Percentiles rank a stretch among this genome's conserved stretches.
Conservation (phyloP, 257 asterid species). For the Avicennia marina region DNA sequence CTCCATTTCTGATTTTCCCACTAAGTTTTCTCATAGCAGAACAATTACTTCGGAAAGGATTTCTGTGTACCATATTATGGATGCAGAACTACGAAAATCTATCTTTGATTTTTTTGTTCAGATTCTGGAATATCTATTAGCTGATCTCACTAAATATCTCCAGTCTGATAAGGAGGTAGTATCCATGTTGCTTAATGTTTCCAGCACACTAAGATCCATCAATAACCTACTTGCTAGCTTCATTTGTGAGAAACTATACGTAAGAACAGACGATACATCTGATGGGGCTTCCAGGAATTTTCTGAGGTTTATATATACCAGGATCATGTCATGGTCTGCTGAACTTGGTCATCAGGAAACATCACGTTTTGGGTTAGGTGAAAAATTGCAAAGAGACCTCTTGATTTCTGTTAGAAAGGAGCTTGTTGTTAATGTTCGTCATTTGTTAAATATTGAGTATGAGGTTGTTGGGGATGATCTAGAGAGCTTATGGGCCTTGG, state of each 20-base stretch:
- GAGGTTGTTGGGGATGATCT: constrained; percentile 78
- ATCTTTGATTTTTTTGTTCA: constrained; percentile 62
- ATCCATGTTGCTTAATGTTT: constrained; percentile 31
- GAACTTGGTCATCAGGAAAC: constrained; percentile 31
- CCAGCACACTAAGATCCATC: constrained; percentile 49
- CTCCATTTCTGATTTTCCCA: constrained; percentile 14
- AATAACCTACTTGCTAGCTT: constrained; percentile 53
- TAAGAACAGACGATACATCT: constrained; percentile 64
- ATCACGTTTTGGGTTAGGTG: constrained; percentile 33
- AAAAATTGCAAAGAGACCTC: constrained; percentile 30
- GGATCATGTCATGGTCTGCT: constrained; percentile 46
- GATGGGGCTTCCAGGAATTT: constrained; percentile 71
- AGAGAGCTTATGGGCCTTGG: constrained; percentile 64
- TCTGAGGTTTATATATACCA: constrained; percentile 52
- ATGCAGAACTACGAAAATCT: constrained; percentile 54
- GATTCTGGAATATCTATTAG: constrained; percentile 62
- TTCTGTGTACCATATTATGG: constrained; percentile 27
- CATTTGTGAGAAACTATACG: constrained; percentile 52
- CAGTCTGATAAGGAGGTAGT: constrained; percentile 32
- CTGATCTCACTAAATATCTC: constrained; percentile 40
- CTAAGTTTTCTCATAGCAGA: constrained; percentile 16
- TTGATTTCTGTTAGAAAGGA: constrained; percentile 55
- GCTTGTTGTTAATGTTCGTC: constrained; percentile 46
- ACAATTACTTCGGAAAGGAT: constrained; percentile 21
- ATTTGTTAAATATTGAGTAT: constrained; percentile 69